Evolutionary conservation across 2,329 filamentous ascomycete species (phyloP).

Genomic region (Fusarium sp.): DNA sequence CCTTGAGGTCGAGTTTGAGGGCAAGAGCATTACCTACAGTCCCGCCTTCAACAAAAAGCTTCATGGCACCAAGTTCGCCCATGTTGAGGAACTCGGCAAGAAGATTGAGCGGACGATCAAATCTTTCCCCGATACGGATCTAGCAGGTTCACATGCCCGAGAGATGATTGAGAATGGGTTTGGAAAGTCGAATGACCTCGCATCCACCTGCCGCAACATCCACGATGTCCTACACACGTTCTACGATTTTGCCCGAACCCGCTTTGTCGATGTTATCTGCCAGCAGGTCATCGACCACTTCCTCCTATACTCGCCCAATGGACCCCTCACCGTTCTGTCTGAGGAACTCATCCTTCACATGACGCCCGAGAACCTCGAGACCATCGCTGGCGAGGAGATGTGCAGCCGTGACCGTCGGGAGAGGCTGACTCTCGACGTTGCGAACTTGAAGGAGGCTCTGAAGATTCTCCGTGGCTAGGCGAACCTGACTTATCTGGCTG

Average conservation of each 20-base stretch:
- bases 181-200: constrained; percentile 33
- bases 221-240: constrained; percentile 70
- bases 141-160: not conserved
- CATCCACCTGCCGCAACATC: constrained; percentile 60
- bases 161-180: not conserved
- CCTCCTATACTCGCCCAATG: constrained; percentile 60
- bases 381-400: constrained; percentile 68
- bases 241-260: constrained; percentile 69
- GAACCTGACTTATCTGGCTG: not conserved
- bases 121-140: too few species aligned
- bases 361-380: constrained; percentile 58
- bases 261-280: constrained; percentile 72
- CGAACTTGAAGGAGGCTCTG: constrained; percentile 53
- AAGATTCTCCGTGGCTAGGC: constrained; percentile 19
- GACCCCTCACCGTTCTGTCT: constrained; percentile 64
- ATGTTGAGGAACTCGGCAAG: not conserved
- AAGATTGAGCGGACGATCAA: not conserved
- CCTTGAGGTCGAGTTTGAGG: constrained; percentile 47
- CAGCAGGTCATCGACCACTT: constrained; percentile 66
- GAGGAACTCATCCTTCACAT: constrained; percentile 61
- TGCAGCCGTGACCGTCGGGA: constrained; percentile 52
- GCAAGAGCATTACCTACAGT: constrained; percentile 39
- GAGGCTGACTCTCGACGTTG: constrained; percentile 57
- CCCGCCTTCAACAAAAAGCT: constrained; percentile 6
- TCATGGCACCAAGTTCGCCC: not conserved